A percentile compares a stretch with the other conserved stretches of the same genome.
Evolutionary conservation across 1,139 yeast species (phyloP).

Genomic region (Geotrichum fermentans): DNA sequence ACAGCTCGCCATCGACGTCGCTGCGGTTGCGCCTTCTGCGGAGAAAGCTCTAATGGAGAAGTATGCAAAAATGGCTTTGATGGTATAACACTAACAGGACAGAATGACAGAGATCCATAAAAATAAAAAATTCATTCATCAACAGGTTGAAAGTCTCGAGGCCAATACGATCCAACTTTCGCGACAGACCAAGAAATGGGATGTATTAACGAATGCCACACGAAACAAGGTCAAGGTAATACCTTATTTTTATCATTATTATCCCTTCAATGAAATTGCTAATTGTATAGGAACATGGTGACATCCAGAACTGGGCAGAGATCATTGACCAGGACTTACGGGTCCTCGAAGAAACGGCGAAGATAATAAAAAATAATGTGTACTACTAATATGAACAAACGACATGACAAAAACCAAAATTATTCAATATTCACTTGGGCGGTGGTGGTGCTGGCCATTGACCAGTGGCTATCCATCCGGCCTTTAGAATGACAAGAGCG

Average conservation of each 20-base stretch:
- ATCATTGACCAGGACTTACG: slow-evolving; percentile 47
- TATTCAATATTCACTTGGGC: background rate
- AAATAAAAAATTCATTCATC: slow-evolving; percentile 25
- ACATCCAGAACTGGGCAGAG: slow-evolving; percentile 47
- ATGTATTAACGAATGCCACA: slow-evolving; percentile 23
- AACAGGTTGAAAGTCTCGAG: slow-evolving; percentile 27
- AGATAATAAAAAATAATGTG: slow-evolving; percentile 17
- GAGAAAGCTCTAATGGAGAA: slow-evolving; percentile 29
- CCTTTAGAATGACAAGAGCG: slow-evolving; percentile 49
- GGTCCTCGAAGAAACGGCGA: slow-evolving; percentile 42
- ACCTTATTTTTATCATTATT: background rate
- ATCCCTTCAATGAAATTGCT: background rate
- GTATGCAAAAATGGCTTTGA: too few relatives aligned
- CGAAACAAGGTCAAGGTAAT: slow-evolving; percentile 24
- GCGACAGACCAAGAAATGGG: slow-evolving; percentile 26
- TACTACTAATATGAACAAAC: slow-evolving; percentile 5
- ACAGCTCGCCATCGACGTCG: slow-evolving; percentile 18
- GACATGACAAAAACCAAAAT: background rate
- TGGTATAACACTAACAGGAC: background rate
- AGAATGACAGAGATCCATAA: slow-evolving; percentile 29
- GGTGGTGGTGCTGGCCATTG: slow-evolving; percentile 36
- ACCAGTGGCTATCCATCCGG: slow-evolving; percentile 54
- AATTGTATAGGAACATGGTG: slow-evolving; percentile 33
- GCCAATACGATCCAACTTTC: slow-evolving; percentile 23
- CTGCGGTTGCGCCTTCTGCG: slow-evolving; percentile 25